Evolutionary conservation across 208 protist genomes (phyloP), one percentile per base, ranked within the genome.

Genomic region (Leishmania tarentolae): DNA sequence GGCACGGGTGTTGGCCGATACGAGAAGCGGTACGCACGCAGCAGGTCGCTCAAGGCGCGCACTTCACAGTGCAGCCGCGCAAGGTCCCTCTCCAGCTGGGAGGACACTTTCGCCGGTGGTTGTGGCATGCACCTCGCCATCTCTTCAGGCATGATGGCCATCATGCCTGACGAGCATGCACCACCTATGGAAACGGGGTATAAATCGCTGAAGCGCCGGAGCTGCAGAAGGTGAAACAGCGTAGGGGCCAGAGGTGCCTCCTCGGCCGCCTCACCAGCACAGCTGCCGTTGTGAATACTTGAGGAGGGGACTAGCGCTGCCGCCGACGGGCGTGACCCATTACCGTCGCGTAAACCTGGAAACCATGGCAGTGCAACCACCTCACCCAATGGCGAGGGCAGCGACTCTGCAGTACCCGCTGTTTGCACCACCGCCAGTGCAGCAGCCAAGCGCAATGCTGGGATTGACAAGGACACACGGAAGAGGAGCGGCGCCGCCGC

Each of bases 201-300:
- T 7, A 11, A 35, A 40, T 11, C 19, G 17, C 28, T 50, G 5
- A 57, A 63, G 2, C 69, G 81, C 57, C 68, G 76, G 40, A 85
- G 53, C 52, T 85, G 81, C 24, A 85, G 81, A 68, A 85, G 71
- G 44, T 69, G 15, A 52, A 81, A 81, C 8, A 85, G 70, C 4
- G 9, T 52, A 42, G 37, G 19, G 24, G 76, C 81, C 52, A 78
- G 50, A 40, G 53, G 47, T 5, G 11, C 13, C 24, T 31, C 72
- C 7, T 44, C 76, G 40, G 21, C 50, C 13, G 42, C 57, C n/a
- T 59, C 50, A 15, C 28, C 46, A 46, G 40, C 9, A 46, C 70
- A 24, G 70, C 70, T 19, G n/a, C 28, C 46, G 28, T 46, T 17
- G 57, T 37, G 37, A 52, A 40, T 46, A 8, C 7, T 61, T 17